Evolutionary conservation across 345 rosid species (phyloP).

Genomic region (Corchorus olitorius): DNA sequence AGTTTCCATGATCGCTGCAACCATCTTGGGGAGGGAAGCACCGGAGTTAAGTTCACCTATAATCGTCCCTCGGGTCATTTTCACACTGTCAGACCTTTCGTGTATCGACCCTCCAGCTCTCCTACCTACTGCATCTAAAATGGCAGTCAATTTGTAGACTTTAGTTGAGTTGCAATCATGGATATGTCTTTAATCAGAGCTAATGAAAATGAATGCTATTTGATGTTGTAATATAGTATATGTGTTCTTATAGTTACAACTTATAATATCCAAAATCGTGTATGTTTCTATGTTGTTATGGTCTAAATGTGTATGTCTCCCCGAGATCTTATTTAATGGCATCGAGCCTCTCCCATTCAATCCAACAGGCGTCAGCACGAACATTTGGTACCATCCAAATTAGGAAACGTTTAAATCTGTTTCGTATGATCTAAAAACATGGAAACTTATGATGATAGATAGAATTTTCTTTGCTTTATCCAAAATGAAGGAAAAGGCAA

Average conservation of each 20-base stretch:
- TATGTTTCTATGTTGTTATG: background rate
- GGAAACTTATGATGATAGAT: too few species aligned
- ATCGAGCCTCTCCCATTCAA: too few species aligned
- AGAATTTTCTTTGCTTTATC: background rate
- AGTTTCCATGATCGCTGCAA: conserved; percentile 84
- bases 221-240: background rate
- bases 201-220: background rate
- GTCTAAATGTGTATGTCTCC: too few species aligned
- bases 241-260: background rate
- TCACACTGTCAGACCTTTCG: conserved; percentile 70
- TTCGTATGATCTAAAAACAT: too few species aligned
- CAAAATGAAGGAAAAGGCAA: background rate
- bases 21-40: conserved; percentile 53
- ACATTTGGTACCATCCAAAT: too few species aligned
- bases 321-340: too few species aligned
- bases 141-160: background rate
- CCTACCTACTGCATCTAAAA: conserved; percentile 67
- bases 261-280: background rate
- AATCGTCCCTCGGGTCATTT: conserved; percentile 78
- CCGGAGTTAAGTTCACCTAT: conserved; percentile 81
- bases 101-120: conserved; percentile 54
- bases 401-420: too few species aligned
- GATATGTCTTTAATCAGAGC: background rate
- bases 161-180: background rate
- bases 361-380: too few species aligned